Percentiles rank a stretch among this genome's conserved stretches.
These are phyloP conservation scores for Phalaenopsis equestris DNA, from an alignment of 106 monocot species.

Conservation along the genomic window DNA sequence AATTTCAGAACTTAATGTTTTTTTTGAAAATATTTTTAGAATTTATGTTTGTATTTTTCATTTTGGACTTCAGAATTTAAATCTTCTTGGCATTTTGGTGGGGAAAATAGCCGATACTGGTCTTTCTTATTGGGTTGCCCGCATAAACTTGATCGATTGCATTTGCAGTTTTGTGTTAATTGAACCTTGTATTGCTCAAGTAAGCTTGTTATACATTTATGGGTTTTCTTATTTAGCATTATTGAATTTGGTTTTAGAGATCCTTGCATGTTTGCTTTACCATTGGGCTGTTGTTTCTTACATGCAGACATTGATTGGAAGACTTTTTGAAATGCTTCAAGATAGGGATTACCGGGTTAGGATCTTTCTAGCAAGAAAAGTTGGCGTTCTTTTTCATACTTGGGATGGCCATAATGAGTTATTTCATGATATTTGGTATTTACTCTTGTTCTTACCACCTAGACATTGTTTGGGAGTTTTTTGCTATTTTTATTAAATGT, in stretches of 20 bases:
- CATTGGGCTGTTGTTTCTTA: conserved; percentile 2
- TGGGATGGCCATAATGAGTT: conserved; percentile 96
- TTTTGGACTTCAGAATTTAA: conserved; percentile 43
- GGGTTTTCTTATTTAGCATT: neutral
- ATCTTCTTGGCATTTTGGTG: conserved; percentile 35
- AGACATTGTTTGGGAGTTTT: neutral
- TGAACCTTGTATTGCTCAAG: conserved; percentile 72
- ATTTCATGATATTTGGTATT: conserved; percentile 89
- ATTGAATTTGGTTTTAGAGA: neutral
- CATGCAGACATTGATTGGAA: conserved; percentile 59
- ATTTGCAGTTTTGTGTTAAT: conserved; percentile 61
- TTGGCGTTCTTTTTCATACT: conserved; percentile 72
- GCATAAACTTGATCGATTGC: conserved; percentile 67
- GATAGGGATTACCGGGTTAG: conserved; percentile 93
- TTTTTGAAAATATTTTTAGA: neutral
- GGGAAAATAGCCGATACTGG: conserved; percentile 44
- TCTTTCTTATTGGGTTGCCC: conserved; percentile 60
- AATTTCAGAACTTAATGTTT: neutral
- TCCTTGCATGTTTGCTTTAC: neutral
- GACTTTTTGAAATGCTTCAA: conserved; percentile 69
- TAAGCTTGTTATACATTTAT: conserved; percentile 9
- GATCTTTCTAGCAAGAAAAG: conserved; percentile 57
- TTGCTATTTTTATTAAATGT: neutral
- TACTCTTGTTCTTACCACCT: neutral
- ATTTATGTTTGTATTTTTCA: conserved; percentile 5